phyloP scores from a whole-genome alignment of 495 filamentous ascomycete genomes.

The Jackrogersella multiformis region DNA sequence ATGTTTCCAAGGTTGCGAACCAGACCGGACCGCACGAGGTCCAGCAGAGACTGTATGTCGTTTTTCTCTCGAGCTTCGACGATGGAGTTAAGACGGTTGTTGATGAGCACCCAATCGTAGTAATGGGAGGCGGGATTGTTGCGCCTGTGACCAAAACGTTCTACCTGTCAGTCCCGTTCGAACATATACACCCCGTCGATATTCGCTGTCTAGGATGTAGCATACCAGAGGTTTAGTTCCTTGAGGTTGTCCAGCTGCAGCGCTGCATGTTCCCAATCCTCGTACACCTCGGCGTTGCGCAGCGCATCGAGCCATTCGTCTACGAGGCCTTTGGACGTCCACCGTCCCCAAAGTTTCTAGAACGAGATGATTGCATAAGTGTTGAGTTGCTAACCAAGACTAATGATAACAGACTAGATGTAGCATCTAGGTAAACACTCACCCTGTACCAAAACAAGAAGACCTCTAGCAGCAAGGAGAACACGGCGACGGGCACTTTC shows the following conservation, averaged over 20 bases:
- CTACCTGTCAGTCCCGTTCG: conserved; percentile 16
- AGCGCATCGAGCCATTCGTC: conserved; percentile 67
- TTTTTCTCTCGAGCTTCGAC: conserved; percentile 77
- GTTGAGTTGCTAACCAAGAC: conserved; percentile 4
- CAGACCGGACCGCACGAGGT: conserved; percentile 83
- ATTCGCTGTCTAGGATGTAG: neutral
- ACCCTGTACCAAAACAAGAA: conserved; percentile 72
- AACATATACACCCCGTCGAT: neutral
- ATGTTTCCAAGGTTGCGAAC: conserved; percentile 94
- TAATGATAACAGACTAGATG: neutral
- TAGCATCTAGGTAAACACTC: conserved; percentile 40
- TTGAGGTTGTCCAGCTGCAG: conserved; percentile 80
- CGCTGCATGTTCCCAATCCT: conserved; percentile 86
- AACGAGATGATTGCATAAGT: conserved; percentile 11
- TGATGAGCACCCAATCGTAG: conserved; percentile 91
- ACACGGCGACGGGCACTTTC: conserved; percentile 57
- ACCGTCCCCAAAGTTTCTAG: conserved; percentile 66
- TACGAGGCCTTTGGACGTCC: conserved; percentile 60
- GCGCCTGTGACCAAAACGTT: conserved; percentile 61
- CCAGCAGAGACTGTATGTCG: conserved; percentile 78
- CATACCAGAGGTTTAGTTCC: conserved; percentile 82
- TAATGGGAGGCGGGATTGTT: conserved; percentile 81
- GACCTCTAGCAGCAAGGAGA: conserved; percentile 68
- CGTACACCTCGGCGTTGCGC: conserved; percentile 71
- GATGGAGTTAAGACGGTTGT: conserved; percentile 76